Base-by-base conservation (phyloP, 768 basidiomycete genomes). In the Leccinum fibrillosum region DNA sequence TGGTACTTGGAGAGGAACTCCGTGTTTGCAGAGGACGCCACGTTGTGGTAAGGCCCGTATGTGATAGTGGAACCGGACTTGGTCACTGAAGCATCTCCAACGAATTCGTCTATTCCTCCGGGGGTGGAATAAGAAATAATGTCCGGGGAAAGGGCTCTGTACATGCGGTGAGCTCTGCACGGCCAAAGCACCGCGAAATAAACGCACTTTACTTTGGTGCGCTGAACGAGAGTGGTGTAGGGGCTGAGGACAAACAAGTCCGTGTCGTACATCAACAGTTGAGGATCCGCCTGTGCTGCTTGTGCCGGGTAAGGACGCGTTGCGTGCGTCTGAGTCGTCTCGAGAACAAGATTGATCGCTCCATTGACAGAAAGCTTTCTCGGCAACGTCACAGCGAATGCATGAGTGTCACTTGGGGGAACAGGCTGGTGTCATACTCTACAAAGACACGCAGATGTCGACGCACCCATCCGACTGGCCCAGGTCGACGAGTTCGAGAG, bases 231-330 rank as follows among this genome's bases (percentile, higher is more conserved):
- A 23, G 93, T 93, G 32, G 76, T 70, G 70, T 97, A 98, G 39
- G 90, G 90, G 67, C 91, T 94, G 57, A 92, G 75, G 19, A 95
- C 86, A 69, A 94, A 88, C 10, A 94, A 76, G 70, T 87, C 85
- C 0, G 87, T 82, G 52, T 79, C 76, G 69, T 92, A 96, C 68
- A 89, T 85, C 58, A 97, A 78, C 30, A 83, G 82, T 71, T 95
- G 94, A 2, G 85, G 82, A 19, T 93, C 92, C 48, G 77, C 75
- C 75, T 97, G 95, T 5, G 78, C 72, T 21, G 89, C 90, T 54
- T 79, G 76, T 57, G 80, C 77, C 8, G 95, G 95, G 77, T 87
- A 86, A 4, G 95, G 87, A 52, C 76, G 77, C 7, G 89, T 88
- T 34, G 84, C 84, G 67, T 95, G 92, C 1, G 90, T 87, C 64